Conservation (phyloP, 2,329 filamentous ascomycete genomes). For the Clonostachys solani region DNA sequence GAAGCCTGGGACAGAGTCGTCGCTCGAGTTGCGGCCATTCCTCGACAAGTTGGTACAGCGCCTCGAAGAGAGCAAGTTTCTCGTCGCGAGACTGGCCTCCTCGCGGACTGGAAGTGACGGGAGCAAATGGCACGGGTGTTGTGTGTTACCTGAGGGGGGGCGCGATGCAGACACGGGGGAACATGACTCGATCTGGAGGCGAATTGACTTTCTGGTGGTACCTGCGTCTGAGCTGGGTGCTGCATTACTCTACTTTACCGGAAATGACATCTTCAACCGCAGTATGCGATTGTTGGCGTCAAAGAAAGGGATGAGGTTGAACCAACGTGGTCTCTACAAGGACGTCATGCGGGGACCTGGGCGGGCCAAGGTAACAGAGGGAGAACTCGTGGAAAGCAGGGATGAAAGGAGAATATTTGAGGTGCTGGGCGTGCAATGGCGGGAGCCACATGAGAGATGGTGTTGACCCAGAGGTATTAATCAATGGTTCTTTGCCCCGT, state of each 20-base stretch:
- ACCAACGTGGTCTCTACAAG: conserved; percentile 75
- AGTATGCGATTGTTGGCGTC: conserved; percentile 77
- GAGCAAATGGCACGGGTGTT: conserved; percentile 88
- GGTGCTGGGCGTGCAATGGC: conserved; percentile 78
- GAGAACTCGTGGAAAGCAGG: conserved; percentile 66
- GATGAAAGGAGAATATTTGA: conserved; percentile 81
- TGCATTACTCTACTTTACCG: conserved; percentile 91
- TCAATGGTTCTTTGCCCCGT: no score
- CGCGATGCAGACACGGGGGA: conserved; percentile 5
- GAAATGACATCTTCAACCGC: conserved; percentile 91
- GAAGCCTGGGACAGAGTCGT: conserved; percentile 49
- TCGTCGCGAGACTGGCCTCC: conserved; percentile 66
- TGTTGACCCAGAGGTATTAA: conserved; percentile 42
- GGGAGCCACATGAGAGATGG: conserved; percentile 71
- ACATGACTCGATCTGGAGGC: conserved; percentile 57
- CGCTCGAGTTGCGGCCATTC: conserved; percentile 55
- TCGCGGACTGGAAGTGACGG: conserved; percentile 43
- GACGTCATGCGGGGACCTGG: conserved; percentile 59
- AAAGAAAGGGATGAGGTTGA: conserved; percentile 78
- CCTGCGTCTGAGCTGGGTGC: conserved; percentile 77
- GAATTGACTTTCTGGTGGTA: conserved; percentile 82
- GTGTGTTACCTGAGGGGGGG: conserved; percentile 52
- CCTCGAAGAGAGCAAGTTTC: conserved; percentile 59
- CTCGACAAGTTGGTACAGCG: conserved; percentile 58
- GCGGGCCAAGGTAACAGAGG: conserved; percentile 59